Percentiles rank a stretch among this genome's conserved stretches.
These are phyloP conservation scores for Camelina sativa DNA, from an alignment of 345 rosid genomes.

Conservation along the genomic window DNA sequence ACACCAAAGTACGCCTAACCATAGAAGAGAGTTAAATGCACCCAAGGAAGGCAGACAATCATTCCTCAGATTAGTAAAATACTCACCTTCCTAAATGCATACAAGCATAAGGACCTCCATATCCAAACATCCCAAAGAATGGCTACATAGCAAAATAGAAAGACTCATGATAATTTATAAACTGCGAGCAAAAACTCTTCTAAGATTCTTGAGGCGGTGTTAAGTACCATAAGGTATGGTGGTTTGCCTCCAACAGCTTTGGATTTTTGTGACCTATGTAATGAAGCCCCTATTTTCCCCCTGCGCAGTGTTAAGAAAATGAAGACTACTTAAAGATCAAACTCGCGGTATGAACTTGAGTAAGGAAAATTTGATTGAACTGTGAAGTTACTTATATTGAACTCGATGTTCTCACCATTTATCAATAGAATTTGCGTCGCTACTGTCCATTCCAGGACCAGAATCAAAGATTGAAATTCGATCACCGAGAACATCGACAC, in stretches of 20 bases:
- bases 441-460: constrained; percentile 76
- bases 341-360: neutral
- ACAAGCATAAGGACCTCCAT: constrained; percentile 38
- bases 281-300: constrained; percentile 82
- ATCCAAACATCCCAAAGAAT: constrained; percentile 41
- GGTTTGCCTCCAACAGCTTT: constrained; percentile 65
- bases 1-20: constrained; percentile 59
- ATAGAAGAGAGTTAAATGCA: neutral
- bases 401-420: too few species aligned
- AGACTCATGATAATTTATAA: neutral
- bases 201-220: constrained; percentile 2
- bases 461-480: constrained; percentile 68
- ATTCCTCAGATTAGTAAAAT: neutral
- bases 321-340: neutral
- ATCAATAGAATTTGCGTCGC: constrained; percentile 48
- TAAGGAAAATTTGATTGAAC: neutral
- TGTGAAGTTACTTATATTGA: too few species aligned
- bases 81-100: constrained; percentile 40
- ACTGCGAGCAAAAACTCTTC: neutral
- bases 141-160: constrained; percentile 34
- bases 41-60: neutral
- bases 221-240: constrained; percentile 64
- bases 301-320: constrained; percentile 43
- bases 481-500: constrained; percentile 54
- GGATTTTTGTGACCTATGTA: constrained; percentile 54